These are phyloP conservation scores for Rhodosporidiobolus sp. DNA, from an alignment of 768 basidiomycete genomes.

Conservation along the genomic window DNA sequence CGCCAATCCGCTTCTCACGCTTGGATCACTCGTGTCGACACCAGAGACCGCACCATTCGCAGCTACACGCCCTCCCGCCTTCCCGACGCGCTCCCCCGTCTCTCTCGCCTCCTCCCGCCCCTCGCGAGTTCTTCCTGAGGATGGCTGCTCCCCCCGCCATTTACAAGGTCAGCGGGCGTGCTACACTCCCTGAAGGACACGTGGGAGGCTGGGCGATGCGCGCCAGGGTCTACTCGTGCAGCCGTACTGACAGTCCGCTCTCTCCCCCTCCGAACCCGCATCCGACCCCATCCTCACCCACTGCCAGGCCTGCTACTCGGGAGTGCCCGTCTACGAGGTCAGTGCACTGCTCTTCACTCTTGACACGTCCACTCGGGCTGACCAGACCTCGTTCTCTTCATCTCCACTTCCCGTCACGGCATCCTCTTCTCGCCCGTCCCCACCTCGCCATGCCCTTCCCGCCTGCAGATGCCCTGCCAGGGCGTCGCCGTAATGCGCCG, in stretches of 20 bases:
- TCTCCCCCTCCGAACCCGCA: neutral
- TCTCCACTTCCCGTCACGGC: neutral
- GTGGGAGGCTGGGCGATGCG: too few relatives aligned
- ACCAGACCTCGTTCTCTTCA: neutral
- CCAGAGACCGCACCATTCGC: too few relatives aligned
- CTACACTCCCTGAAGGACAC: too few relatives aligned
- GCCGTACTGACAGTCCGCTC: neutral
- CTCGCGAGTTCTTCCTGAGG: too few relatives aligned
- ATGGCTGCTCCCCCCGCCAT: conserved; percentile 11
- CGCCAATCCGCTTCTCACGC: too few relatives aligned
- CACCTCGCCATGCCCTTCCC: too few relatives aligned
- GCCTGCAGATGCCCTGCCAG: conserved; percentile 39
- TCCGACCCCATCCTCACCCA: neutral
- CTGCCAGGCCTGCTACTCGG: conserved; percentile 41
- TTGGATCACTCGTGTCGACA: too few relatives aligned
- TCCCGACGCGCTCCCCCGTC: neutral
- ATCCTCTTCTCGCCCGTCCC: neutral
- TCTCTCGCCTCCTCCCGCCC: neutral
- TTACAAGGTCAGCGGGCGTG: neutral
- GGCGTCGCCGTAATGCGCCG: conserved; percentile 97
- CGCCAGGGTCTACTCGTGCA: too few relatives aligned
- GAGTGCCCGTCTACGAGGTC: conserved; percentile 46
- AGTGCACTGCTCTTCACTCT: neutral
- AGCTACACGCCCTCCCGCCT: too few relatives aligned
- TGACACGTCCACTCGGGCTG: neutral